These are phyloP conservation scores for Ascocoryne sarcoides DNA, from an alignment of 2,329 filamentous ascomycete genomes.

Conservation along the genomic window DNA sequence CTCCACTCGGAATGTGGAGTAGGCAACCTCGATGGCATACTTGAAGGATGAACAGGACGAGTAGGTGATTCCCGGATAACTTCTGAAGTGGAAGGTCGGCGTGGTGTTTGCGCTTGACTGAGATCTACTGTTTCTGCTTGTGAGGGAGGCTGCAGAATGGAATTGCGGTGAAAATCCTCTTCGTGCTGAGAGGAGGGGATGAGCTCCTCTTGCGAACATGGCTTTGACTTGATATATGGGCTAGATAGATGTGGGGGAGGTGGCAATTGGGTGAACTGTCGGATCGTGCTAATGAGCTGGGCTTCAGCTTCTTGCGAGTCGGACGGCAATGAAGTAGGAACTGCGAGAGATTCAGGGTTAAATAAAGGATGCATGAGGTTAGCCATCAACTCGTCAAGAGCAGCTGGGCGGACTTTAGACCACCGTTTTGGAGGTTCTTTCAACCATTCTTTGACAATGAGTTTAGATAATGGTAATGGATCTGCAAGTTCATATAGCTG, in stretches of 20 bases:
- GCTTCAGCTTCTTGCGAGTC: slow-evolving; percentile 25
- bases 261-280: slow-evolving; percentile 19
- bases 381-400: slow-evolving; percentile 47
- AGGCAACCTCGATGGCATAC: slow-evolving; percentile 14
- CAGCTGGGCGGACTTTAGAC: slow-evolving; percentile 45
- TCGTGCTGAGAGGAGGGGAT: not conserved
- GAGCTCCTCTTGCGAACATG: not conserved
- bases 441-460: slow-evolving; percentile 48
- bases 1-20: slow-evolving; percentile 1
- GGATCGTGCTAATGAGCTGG: slow-evolving; percentile 22
- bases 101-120: slow-evolving; percentile 18
- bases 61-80: slow-evolving; percentile 23
- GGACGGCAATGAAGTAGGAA: slow-evolving; percentile 16
- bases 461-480: slow-evolving; percentile 41
- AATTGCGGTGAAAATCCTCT: too few relatives aligned
- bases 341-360: slow-evolving; percentile 13
- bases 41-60: slow-evolving; percentile 17
- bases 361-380: slow-evolving; percentile 48
- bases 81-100: slow-evolving; percentile 9
- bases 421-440: slow-evolving; percentile 42
- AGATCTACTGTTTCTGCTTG: slow-evolving; percentile 28
- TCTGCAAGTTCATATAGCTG: slow-evolving; percentile 57
- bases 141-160: slow-evolving; percentile 14
- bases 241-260: not conserved
- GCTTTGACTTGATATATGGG: not conserved